Evolutionary conservation across 306 rosid genomes (phyloP), one percentile per base, ranked within the genome.

Genomic region (Cicer judaicum): DNA sequence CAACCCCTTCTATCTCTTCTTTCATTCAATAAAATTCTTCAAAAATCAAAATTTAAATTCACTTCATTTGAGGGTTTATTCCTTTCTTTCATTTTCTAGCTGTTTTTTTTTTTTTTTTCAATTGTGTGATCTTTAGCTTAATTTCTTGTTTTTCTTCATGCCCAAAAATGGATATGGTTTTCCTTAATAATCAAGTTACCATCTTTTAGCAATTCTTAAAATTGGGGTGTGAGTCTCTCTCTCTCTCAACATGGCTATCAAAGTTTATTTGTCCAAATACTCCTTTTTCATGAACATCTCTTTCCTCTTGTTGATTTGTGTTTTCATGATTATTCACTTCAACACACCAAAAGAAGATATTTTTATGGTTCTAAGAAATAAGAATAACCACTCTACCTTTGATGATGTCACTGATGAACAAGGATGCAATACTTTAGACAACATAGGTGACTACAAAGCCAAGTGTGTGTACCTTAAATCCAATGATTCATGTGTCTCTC

Each of bases 251-350:
- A 63, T 76, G 81, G 57, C 70, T 65, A 34, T 64, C 70, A 7
- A 46, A n/a, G 36, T 64, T 70, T 55, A 50, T 59, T 8, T 52
- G 6, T 53, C 73, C n/a, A 81, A 64, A 70, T 85, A 76, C 68
- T 38, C 84, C 2, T 24, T 87, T 65, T 83, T 89, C 77, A 60
- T 87, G 79, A 87, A 89, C 77, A 40, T 71, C 57, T 83, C 84
- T 5, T 80, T 80, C 64, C 78, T 89, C 29, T 8, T 87, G 0
- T 65, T 84, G 42, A 70, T 40, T 2, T 83, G 39, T 67, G 64
- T 75, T 57, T 65, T 77, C 74, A 49, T 83, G 65, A 14, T 85
- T 11, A 9, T 68, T 44, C 72, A 75, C 72, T 61, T 73, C 36
- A 43, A 75, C 60, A 39, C 87, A 50, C 68, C 83, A 39, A 67